Base-by-base conservation (phyloP, 352 stramenopile species). In the Globisporangium cylindrosporum region DNA sequence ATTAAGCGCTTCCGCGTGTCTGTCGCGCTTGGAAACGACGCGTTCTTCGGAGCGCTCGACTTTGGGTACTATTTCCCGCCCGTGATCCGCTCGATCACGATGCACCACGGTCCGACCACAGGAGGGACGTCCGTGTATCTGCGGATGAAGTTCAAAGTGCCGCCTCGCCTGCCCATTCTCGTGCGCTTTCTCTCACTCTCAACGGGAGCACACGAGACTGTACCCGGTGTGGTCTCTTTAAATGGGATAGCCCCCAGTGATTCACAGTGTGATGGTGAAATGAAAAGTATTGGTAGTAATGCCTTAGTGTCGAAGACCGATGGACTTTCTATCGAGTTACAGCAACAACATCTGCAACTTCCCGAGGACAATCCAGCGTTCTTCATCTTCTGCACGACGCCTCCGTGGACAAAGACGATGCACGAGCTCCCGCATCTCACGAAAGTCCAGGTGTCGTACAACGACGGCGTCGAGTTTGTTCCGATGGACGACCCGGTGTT, bases 101-200 rank as follows among this genome's bases (percentile, higher is more conserved):
- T 82, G n/a, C 86, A 94, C 53, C 86, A 92, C 54, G 86, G 86
- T 0, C 86, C 86, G 5, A 69, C 70, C 10, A 80, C 82, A 0
- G 86, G 86, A 25, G 86, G 84, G 2, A 93, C 81, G 0, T 69
- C 73, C 22, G 60, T 94, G 8, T 71, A 71, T 29, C 69, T 94
- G 36, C 78, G 78, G 3, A 91, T 94, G 84, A 92, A 92, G 57
- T 78, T 90, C 66, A 87, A 84, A 41, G 79, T 94, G 10, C 84
- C 86, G 10, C 58, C 64, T 3, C 46, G 68, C 1, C 53, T 92
- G 0, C 67, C 70, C 5, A 77, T 93, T 3, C 73, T 82, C 12
- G 75, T 94, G 3, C 76, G 82, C 20, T 92, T 92, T 24, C 71
- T 77, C 1, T 79, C 79, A 0, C 62, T 90, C 3, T 63, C 71